A percentile compares a stretch with the other conserved stretches of the same genome.
Conservation (phyloP, 495 filamentous ascomycete genomes). For the Aspergillus cavernicola region DNA sequence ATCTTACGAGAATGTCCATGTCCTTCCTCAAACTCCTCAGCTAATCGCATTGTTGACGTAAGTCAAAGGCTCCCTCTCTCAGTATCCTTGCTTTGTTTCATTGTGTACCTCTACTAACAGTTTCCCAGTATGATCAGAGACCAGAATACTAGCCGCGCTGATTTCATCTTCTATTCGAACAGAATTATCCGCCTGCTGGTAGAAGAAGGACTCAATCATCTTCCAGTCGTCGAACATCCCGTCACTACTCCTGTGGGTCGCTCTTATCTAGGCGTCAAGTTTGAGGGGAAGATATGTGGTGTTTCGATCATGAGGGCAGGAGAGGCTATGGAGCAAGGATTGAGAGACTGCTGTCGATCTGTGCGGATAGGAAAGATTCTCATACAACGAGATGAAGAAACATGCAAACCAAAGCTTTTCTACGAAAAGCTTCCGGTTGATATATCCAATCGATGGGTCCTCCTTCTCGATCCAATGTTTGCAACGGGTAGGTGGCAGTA, state of each 20-base stretch:
- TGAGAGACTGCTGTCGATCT: slow-evolving; percentile 93
- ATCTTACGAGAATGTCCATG: slow-evolving; percentile 80
- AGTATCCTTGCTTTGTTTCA: neutral
- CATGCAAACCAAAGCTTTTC: slow-evolving; percentile 83
- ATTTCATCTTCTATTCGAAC: slow-evolving; percentile 99
- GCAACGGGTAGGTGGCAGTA: slow-evolving; percentile 70
- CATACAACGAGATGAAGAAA: slow-evolving; percentile 97
- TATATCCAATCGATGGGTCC: slow-evolving; percentile 86
- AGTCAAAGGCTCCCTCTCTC: too few species aligned
- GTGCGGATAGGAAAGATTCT: slow-evolving; percentile 97
- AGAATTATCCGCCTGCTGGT: slow-evolving; percentile 97
- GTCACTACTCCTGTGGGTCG: slow-evolving; percentile 88
- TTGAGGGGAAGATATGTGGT: slow-evolving; percentile 97
- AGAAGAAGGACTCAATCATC: slow-evolving; percentile 95
- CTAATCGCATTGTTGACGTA: slow-evolving; percentile 96
- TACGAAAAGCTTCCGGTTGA: slow-evolving; percentile 96
- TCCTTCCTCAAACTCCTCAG: slow-evolving; percentile 90
- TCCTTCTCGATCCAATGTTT: slow-evolving; percentile 98
- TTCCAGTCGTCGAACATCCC: slow-evolving; percentile 81
- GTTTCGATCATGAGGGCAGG: slow-evolving; percentile 98
- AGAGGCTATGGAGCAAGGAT: slow-evolving; percentile 96
- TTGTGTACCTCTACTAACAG: slow-evolving; percentile 17
- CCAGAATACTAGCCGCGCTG: slow-evolving; percentile 79
- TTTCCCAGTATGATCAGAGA: slow-evolving; percentile 84
- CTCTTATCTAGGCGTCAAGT: slow-evolving; percentile 85